These are phyloP conservation scores for Gaeumannomyces tritici DNA, from an alignment of 2,329 filamentous ascomycete genomes.

Conservation along the genomic window DNA sequence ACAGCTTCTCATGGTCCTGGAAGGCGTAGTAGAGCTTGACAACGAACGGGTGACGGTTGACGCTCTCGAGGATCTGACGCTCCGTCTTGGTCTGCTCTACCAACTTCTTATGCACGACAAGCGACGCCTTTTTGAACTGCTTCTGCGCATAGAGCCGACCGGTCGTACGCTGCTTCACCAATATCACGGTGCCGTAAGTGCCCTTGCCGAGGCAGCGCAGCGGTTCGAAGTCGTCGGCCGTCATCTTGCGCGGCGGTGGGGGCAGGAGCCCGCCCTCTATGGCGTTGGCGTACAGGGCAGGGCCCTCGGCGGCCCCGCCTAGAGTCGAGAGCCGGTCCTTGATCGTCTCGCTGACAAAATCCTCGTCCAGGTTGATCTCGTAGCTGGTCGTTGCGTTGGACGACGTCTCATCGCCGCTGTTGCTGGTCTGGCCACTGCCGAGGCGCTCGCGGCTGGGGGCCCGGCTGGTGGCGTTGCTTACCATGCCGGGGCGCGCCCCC, in stretches of 20 bases:
- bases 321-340: neutral
- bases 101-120: slow-evolving; percentile 91
- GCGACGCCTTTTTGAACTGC: slow-evolving; percentile 93
- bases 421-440: slow-evolving; percentile 41
- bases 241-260: slow-evolving; percentile 66
- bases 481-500: neutral
- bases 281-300: slow-evolving; percentile 22
- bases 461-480: slow-evolving; percentile 36
- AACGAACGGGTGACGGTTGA: slow-evolving; percentile 94
- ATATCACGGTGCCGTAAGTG: slow-evolving; percentile 85
- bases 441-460: slow-evolving; percentile 50
- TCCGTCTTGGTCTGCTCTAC: slow-evolving; percentile 98
- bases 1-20: slow-evolving; percentile 95
- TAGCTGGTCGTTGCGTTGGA: slow-evolving; percentile 72
- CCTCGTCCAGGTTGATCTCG: slow-evolving; percentile 73
- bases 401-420: slow-evolving; percentile 54
- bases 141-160: slow-evolving; percentile 94
- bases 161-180: slow-evolving; percentile 83
- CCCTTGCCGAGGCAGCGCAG: slow-evolving; percentile 92
- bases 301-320: neutral
- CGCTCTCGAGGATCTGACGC: slow-evolving; percentile 85
- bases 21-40: slow-evolving; percentile 98
- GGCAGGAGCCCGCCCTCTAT: slow-evolving; percentile 43
- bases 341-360: slow-evolving; percentile 57
- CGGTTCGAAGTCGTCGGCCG: slow-evolving; percentile 79